Evolutionary conservation across 208 protist species (phyloP), one percentile per base, ranked within the genome.

Genomic region (Acanthamoeba lenticulata): DNA sequence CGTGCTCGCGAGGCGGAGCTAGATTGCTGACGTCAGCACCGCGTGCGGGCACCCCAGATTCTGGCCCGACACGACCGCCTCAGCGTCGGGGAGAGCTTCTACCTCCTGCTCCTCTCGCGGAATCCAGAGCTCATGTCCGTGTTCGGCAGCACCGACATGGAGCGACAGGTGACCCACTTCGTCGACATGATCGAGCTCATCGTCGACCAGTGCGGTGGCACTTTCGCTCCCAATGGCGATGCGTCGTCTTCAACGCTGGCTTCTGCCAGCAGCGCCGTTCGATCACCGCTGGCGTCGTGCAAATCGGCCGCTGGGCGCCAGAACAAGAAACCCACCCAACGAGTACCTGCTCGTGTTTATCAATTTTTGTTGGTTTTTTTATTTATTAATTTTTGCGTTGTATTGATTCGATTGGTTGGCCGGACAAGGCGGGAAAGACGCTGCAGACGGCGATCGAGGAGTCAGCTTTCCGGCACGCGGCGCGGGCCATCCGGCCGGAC

Each of bases 101-200:
- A 74, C 36, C 65, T 74, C 0, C 65, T 74, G 0, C 65, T 74
- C 34, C 36, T 74, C 13, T 74, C 65, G 65, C 65, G 65, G 29
- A 40, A 74, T n/a, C 65, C 65, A 32, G 27, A 74, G n/a, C 65
- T 74, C 34, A 24, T 74, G 17, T 74, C 65, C 36, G 65, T 74
- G 11, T 74, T 74, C 19, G 65, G 65, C 32, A 42, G 65, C n/a
- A 74, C 65, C 32, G 65, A 74, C 36, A 74, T 74, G 65, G 65
- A 74, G 65, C 32, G 65, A 74, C 65, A 74, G 17, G 65, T 74
- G 2, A 13, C 34, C n/a, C 65, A 74, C 29, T 74, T 74, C 40
- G 65, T 74, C 36, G 65, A 74, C 65, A 74, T 74, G 65, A 32
- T 74, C 7, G 65, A 74, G 29, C 65, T 74, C 65, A 74, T 74